Conservation (phyloP, 2,329 filamentous ascomycete species). For the Colletotrichum musae region DNA sequence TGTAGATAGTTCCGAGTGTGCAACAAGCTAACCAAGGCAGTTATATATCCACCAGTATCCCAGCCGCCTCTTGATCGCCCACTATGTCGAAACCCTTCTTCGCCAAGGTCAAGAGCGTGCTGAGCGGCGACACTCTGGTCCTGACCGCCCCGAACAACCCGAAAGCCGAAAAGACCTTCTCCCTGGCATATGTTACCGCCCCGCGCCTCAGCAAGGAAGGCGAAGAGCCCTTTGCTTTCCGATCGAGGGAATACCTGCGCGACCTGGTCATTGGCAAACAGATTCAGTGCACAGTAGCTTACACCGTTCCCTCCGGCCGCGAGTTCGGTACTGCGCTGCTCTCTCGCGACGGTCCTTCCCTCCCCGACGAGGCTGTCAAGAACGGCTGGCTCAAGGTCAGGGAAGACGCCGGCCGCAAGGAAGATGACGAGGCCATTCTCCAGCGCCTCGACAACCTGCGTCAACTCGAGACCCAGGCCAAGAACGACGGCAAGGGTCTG, state of each 20-base stretch:
- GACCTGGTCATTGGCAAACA: slow-evolving; percentile 87
- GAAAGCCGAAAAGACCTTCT: slow-evolving; percentile 86
- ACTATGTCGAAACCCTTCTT: slow-evolving; percentile 69
- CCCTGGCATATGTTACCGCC: slow-evolving; percentile 91
- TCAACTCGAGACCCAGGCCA: slow-evolving; percentile 82
- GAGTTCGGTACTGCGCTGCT: slow-evolving; percentile 89
- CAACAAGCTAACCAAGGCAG: slow-evolving; percentile 20
- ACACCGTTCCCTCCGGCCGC: slow-evolving; percentile 88
- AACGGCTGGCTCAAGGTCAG: slow-evolving; percentile 94
- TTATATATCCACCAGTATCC: slow-evolving; percentile 6
- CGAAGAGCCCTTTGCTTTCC: slow-evolving; percentile 93
- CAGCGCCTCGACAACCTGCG: slow-evolving; percentile 84
- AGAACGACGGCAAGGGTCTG: slow-evolving; percentile 83
- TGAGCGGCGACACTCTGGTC: slow-evolving; percentile 93
- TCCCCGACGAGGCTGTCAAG: slow-evolving; percentile 88
- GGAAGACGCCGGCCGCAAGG: slow-evolving; percentile 93
- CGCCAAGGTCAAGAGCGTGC: slow-evolving; percentile 90
- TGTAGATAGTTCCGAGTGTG: slow-evolving; percentile 16
- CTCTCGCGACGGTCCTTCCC: slow-evolving; percentile 78
- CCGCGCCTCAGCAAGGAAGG: slow-evolving; percentile 90
- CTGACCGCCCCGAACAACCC: slow-evolving; percentile 87
- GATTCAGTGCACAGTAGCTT: slow-evolving; percentile 87
- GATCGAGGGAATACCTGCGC: slow-evolving; percentile 93
- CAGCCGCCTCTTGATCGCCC: slow-evolving; percentile 41
- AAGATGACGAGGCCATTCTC: slow-evolving; percentile 83